phyloP scores from a whole-genome alignment of 2,329 filamentous ascomycete species.

The Neurospora crassa region DNA sequence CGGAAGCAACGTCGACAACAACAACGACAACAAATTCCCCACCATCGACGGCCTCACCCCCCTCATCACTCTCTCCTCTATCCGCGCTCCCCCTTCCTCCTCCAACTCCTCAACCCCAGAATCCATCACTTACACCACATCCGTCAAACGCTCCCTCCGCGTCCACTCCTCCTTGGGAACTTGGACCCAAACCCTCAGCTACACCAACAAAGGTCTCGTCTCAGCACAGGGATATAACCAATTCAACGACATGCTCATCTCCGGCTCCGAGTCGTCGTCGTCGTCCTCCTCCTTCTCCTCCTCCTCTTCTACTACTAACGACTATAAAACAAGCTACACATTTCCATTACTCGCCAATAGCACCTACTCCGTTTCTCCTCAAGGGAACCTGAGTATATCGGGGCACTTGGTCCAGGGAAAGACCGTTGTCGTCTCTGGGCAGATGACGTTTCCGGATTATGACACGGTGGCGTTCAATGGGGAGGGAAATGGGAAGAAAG shows the following conservation, averaged over 20 bases:
- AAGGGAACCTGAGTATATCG: conserved; percentile 36
- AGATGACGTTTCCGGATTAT: conserved; percentile 45
- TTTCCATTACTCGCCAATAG: conserved; percentile 54
- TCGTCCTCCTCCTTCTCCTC: background rate
- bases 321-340: conserved; percentile 34
- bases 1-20: background rate
- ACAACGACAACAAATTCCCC: conserved; percentile 6
- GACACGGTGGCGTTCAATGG: conserved; percentile 38
- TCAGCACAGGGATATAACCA: conserved; percentile 31
- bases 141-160: conserved; percentile 44
- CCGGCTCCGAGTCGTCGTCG: conserved; percentile 13
- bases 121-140: conserved; percentile 48
- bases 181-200: conserved; percentile 51
- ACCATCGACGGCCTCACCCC: conserved; percentile 27
- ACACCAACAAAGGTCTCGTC: conserved; percentile 43
- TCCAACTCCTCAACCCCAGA: conserved; percentile 47
- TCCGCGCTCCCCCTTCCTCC: conserved; percentile 24
- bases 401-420: conserved; percentile 33
- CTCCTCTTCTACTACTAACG: background rate
- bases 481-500: conserved; percentile 17
- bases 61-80: conserved; percentile 39
- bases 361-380: conserved; percentile 31
- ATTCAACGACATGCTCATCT: conserved; percentile 24
- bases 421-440: conserved; percentile 27
- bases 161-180: conserved; percentile 43